These are phyloP conservation scores for Cytospora piceicola DNA, from an alignment of 2,329 filamentous ascomycete species.

Conservation along the genomic window DNA sequence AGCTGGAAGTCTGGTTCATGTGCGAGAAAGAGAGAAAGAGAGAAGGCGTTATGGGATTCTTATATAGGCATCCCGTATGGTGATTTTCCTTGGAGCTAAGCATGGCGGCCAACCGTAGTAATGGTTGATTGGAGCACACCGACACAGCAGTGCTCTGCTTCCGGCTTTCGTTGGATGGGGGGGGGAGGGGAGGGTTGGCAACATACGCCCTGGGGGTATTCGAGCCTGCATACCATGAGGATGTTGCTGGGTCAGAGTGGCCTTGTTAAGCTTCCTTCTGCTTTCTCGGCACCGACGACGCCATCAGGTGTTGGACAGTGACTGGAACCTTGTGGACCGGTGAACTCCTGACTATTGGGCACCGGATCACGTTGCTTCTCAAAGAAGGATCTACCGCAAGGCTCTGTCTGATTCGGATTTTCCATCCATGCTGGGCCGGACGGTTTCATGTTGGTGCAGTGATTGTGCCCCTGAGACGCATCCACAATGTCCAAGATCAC, in stretches of 20 bases:
- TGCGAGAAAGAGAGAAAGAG: no score
- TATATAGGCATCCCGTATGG: not conserved
- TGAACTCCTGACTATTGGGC: not conserved
- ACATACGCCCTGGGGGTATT: not conserved
- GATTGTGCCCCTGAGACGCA: not conserved
- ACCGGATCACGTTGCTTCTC: not conserved
- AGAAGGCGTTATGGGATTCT: not conserved
- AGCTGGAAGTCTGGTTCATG: no score
- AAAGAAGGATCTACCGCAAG: not conserved
- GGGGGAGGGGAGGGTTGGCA: no score
- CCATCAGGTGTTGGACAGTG: not conserved
- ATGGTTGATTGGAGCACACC: not conserved
- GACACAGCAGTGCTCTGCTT: not conserved
- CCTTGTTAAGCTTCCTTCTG: not conserved
- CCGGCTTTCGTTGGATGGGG: not conserved
- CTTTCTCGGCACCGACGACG: not conserved
- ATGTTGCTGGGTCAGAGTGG: not conserved
- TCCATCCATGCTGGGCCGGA: not conserved
- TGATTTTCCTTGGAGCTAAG: not conserved
- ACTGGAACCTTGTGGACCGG: not conserved
- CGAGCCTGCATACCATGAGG: not conserved
- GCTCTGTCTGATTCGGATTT: not conserved
- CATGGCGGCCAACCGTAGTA: not conserved
- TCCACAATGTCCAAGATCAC: not conserved
- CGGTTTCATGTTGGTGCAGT: not conserved